Conservation (phyloP, 78 protist species). For the Speleostelium caveatum region DNA sequence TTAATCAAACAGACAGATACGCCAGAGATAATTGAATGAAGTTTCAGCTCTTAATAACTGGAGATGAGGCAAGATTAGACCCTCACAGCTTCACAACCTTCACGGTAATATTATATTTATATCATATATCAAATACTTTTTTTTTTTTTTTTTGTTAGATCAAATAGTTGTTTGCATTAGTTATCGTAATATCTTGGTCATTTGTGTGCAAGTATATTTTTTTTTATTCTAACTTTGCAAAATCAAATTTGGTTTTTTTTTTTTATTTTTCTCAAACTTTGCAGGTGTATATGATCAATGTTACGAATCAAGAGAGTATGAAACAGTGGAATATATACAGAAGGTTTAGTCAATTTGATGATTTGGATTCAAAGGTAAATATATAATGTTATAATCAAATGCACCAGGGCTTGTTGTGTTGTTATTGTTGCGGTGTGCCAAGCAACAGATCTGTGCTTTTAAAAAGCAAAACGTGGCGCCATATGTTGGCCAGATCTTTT, state of each 20-base stretch:
- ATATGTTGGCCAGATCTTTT: no score
- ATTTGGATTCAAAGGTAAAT: constrained; percentile 34
- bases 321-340: constrained; percentile 77
- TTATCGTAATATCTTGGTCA: background rate
- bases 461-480: no score
- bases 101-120: constrained; percentile 7
- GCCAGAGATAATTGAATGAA: constrained; percentile 29
- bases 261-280: no score
- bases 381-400: no score
- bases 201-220: background rate
- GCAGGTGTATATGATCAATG: constrained; percentile 77
- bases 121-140: background rate
- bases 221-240: no score
- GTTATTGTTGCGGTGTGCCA: no score
- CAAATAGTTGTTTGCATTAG: background rate
- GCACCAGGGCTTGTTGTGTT: no score
- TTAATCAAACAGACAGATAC: no score
- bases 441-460: no score
- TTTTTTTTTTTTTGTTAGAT: background rate
- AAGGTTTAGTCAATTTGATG: constrained; percentile 74
- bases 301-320: constrained; percentile 12
- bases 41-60: constrained; percentile 46
- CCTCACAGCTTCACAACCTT: constrained; percentile 46
- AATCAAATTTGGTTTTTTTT: no score
- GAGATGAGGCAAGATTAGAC: constrained; percentile 70